These are phyloP conservation scores for Ophidiomyces ophidiicola DNA, from an alignment of 2,329 filamentous ascomycete genomes.

Conservation along the genomic window DNA sequence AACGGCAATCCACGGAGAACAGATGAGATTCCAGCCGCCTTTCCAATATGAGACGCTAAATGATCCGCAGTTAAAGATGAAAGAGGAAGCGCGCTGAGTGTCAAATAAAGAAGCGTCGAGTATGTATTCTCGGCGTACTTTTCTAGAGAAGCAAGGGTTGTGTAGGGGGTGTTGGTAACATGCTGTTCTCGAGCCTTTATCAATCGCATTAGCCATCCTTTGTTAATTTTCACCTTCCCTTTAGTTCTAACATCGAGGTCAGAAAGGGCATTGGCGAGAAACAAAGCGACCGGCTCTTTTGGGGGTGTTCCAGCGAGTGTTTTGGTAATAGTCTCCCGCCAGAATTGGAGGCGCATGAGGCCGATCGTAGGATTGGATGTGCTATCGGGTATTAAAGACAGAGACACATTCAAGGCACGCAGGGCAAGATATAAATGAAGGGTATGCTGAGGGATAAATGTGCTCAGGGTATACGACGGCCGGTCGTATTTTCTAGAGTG, in stretches of 20 bases:
- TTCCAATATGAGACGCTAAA: slow-evolving; percentile 87
- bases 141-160: slow-evolving; percentile 61
- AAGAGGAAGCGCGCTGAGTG: slow-evolving; percentile 65
- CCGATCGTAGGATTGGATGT: slow-evolving; percentile 82
- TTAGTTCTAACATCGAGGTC: slow-evolving; percentile 40
- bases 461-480: slow-evolving; percentile 72
- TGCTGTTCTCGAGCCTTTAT: slow-evolving; percentile 71
- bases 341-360: slow-evolving; percentile 85
- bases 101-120: slow-evolving; percentile 80
- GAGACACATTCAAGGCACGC: slow-evolving; percentile 82
- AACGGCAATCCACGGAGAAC: slow-evolving; percentile 78
- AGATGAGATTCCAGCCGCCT: slow-evolving; percentile 77
- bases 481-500: slow-evolving; percentile 67
- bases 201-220: slow-evolving; percentile 63
- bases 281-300: slow-evolving; percentile 78
- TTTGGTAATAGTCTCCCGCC: slow-evolving; percentile 70
- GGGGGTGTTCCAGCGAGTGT: slow-evolving; percentile 68
- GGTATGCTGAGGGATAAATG: slow-evolving; percentile 64
- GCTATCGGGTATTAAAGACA: slow-evolving; percentile 77
- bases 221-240: slow-evolving; percentile 43
- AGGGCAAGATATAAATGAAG: slow-evolving; percentile 81
- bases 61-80: slow-evolving; percentile 79
- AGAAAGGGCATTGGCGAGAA: slow-evolving; percentile 61
- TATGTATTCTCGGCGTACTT: slow-evolving; percentile 92
- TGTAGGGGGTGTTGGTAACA: slow-evolving; percentile 71